phyloP scores from a whole-genome alignment of 768 basidiomycete genomes.

The Mrakia frigida region DNA sequence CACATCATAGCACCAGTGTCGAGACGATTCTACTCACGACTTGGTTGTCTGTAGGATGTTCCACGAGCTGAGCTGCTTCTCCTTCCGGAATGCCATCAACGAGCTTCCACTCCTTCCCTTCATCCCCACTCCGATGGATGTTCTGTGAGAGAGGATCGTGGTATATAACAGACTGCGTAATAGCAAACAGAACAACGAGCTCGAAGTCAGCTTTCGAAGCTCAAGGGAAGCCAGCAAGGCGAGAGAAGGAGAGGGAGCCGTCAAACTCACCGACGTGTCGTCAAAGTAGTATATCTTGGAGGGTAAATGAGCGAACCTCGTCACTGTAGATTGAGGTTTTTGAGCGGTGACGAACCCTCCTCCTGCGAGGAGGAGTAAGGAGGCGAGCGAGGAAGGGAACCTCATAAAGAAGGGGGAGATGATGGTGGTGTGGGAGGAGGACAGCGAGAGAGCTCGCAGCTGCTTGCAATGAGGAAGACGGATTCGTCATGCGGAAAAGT shows the following conservation, averaged over 20 bases:
- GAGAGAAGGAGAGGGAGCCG: not conserved
- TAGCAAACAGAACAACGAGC: not conserved
- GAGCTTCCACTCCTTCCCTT: constrained; percentile 67
- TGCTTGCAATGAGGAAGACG: not conserved
- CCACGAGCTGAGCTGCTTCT: constrained; percentile 64
- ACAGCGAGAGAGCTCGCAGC: not conserved
- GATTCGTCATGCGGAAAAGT: not conserved
- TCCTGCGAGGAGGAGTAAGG: not conserved
- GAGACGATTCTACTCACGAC: constrained; percentile 52
- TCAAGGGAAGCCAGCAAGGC: not conserved
- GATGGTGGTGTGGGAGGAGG: not conserved
- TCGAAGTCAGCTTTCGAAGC: not conserved
- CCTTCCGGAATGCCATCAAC: constrained; percentile 56
- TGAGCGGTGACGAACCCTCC: not conserved
- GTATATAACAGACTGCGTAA: constrained; percentile 61
- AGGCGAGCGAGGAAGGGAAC: not conserved
- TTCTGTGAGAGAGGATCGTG: constrained; percentile 67
- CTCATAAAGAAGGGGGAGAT: constrained; percentile 4
- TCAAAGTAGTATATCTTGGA: constrained; percentile 76
- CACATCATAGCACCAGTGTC: not conserved
- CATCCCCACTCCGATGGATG: constrained; percentile 74
- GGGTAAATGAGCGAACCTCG: constrained; percentile 28
- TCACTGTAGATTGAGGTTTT: constrained; percentile 22
- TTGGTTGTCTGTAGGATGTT: constrained; percentile 78
- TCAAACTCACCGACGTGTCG: constrained; percentile 65